Conservation (phyloP, 495 filamentous ascomycete species). For the Aspergillus sparsus region DNA sequence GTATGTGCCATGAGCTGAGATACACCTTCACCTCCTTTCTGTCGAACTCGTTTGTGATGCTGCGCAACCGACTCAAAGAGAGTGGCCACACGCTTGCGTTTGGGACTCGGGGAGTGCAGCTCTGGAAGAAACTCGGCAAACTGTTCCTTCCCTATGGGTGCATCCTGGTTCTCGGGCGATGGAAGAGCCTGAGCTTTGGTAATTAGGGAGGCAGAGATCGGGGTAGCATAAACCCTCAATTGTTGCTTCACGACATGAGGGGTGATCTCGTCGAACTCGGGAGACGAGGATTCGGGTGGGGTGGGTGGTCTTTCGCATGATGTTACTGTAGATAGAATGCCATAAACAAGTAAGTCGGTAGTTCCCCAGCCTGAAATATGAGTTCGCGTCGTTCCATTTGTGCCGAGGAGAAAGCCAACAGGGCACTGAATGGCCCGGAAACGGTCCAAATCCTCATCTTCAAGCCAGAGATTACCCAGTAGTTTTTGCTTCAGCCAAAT, state of each 20-base stretch:
- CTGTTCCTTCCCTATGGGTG: conserved; percentile 20
- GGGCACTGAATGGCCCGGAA: conserved; percentile 43
- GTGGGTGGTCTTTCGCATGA: conserved; percentile 44
- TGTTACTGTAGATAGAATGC: conserved; percentile 36
- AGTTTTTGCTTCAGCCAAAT: conserved; percentile 47
- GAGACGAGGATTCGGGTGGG: conserved; percentile 49
- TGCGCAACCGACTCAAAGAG: conserved; percentile 63
- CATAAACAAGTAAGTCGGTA: conserved; percentile 60
- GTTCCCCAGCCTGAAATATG: conserved; percentile 30
- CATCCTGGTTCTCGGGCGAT: conserved; percentile 30
- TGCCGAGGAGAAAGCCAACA: conserved; percentile 41
- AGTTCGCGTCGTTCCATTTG: conserved; percentile 25
- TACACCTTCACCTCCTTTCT: conserved; percentile 57
- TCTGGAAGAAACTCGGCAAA: conserved; percentile 46
- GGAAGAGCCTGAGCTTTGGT: conserved; percentile 40
- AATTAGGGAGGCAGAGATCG: conserved; percentile 37
- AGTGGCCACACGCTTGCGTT: conserved; percentile 55
- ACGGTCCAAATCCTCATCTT: conserved; percentile 35
- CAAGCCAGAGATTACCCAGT: conserved; percentile 37
- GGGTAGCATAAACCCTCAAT: conserved; percentile 45
- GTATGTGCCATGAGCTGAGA: conserved; percentile 55
- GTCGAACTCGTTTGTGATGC: conserved; percentile 53
- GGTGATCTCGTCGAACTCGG: conserved; percentile 25
- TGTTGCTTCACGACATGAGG: conserved; percentile 23
- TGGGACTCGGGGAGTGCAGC: conserved; percentile 47